phyloP scores from a whole-genome alignment of 78 protist genomes.

The Mantamonas sphyraenae region DNA sequence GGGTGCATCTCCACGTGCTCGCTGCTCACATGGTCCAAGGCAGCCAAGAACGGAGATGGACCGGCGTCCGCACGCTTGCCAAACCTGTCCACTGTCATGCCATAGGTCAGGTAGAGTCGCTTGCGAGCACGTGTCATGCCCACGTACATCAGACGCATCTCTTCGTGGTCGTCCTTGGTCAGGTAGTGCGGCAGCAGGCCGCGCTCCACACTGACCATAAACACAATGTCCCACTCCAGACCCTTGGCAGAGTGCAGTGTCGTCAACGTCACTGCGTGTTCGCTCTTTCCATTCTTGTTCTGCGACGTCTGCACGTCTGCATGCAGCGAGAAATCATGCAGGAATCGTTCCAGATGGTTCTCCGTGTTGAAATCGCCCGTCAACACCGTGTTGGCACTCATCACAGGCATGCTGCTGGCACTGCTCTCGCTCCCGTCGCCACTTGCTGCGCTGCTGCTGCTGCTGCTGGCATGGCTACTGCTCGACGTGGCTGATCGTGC shows the following conservation, averaged over 20 bases:
- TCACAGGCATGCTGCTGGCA: too few relatives aligned
- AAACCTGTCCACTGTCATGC: too few relatives aligned
- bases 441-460: neutral
- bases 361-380: too few relatives aligned
- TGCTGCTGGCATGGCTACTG: too few relatives aligned
- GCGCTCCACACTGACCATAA: neutral
- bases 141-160: slow-evolving; percentile 22
- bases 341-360: neutral
- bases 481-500: too few relatives aligned
- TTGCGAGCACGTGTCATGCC: slow-evolving; percentile 21
- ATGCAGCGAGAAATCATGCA: neutral
- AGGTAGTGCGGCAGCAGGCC: neutral
- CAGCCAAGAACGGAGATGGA: too few relatives aligned
- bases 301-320: neutral
- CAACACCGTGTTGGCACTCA: too few relatives aligned
- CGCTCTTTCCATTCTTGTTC: too few relatives aligned
- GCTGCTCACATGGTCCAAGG: too few relatives aligned
- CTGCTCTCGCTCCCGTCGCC: too few relatives aligned
- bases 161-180: neutral
- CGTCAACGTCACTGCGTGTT: neutral
- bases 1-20: too few relatives aligned
- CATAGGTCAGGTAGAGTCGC: slow-evolving; percentile 7
- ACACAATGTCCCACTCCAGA: slow-evolving; percentile 16
- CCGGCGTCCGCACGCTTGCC: too few relatives aligned
- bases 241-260: slow-evolving; percentile 22